Conservation (phyloP, 768 basidiomycete genomes). For the Mycena albidolilacea region DNA sequence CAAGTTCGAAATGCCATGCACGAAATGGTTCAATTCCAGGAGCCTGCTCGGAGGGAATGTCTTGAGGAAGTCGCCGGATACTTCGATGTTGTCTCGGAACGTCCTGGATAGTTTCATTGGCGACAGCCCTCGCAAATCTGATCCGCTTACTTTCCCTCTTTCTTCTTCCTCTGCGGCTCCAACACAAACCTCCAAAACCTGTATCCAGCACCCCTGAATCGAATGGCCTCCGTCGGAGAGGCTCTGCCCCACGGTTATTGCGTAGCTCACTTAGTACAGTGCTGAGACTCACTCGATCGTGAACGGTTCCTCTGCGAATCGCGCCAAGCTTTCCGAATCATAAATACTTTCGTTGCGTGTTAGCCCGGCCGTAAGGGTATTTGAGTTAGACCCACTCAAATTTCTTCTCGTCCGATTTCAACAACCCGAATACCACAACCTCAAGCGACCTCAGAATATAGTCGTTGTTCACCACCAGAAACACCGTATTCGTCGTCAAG, state of each 20-base stretch:
- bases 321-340: constrained; percentile 5
- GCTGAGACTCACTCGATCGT: neutral
- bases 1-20: constrained; percentile 8
- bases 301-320: neutral
- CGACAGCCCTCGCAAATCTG: too few relatives aligned
- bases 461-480: constrained; percentile 21
- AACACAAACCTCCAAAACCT: constrained; percentile 18
- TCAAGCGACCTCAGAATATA: constrained; percentile 12
- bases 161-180: neutral
- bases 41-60: neutral
- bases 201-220: constrained; percentile 11
- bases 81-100: neutral
- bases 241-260: neutral
- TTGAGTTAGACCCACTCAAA: constrained; percentile 18
- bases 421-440: neutral
- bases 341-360: neutral
- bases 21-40: constrained; percentile 9
- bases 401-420: neutral
- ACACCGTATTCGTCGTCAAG: neutral
- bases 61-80: constrained; percentile 3
- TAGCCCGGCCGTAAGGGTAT: neutral
- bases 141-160: neutral
- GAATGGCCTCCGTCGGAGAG: neutral
- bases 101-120: neutral
- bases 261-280: neutral